Conservation (phyloP, 371 early-diverging fungal species). For the Thermomucor indicae-seudaticae region DNA sequence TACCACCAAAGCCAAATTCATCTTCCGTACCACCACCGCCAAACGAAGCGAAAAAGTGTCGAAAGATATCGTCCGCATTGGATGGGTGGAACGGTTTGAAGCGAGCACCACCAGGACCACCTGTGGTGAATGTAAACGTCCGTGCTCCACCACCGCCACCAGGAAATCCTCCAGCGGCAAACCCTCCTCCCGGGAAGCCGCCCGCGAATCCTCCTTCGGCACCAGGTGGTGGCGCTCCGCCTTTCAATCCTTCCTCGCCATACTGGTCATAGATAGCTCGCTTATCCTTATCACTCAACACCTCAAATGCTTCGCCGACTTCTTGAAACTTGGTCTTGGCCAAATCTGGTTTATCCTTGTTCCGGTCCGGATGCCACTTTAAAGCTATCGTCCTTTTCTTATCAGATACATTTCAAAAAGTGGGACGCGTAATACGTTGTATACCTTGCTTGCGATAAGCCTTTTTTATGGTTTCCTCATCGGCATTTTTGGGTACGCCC, state of each 20-base stretch:
- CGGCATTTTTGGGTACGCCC: slow-evolving; percentile 79
- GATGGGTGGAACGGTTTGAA: slow-evolving; percentile 76
- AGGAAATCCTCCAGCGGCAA: slow-evolving; percentile 46
- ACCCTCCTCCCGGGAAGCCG: slow-evolving; percentile 18
- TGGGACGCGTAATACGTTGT: not conserved
- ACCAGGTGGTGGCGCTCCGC: slow-evolving; percentile 37
- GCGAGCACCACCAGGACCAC: slow-evolving; percentile 50
- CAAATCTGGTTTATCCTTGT: slow-evolving; percentile 35
- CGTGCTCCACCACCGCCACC: slow-evolving; percentile 14
- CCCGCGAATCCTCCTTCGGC: not conserved
- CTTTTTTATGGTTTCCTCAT: slow-evolving; percentile 84
- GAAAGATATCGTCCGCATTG: slow-evolving; percentile 92
- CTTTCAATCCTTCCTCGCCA: slow-evolving; percentile 90
- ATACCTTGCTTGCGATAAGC: slow-evolving; percentile 84
- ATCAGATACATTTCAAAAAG: not conserved
- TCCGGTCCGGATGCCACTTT: slow-evolving; percentile 51
- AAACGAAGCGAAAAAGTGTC: slow-evolving; percentile 75
- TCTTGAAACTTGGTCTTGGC: slow-evolving; percentile 22
- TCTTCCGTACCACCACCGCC: slow-evolving; percentile 51
- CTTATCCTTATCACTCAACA: slow-evolving; percentile 90
- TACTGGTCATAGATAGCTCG: slow-evolving; percentile 84
- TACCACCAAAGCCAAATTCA: slow-evolving; percentile 7
- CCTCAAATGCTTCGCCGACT: slow-evolving; percentile 94
- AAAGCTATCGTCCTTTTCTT: slow-evolving; percentile 19
- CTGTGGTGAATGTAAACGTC: slow-evolving; percentile 56